Base-by-base conservation (phyloP, 371 early-diverging fungal genomes). In the Mortierella sp. region DNA sequence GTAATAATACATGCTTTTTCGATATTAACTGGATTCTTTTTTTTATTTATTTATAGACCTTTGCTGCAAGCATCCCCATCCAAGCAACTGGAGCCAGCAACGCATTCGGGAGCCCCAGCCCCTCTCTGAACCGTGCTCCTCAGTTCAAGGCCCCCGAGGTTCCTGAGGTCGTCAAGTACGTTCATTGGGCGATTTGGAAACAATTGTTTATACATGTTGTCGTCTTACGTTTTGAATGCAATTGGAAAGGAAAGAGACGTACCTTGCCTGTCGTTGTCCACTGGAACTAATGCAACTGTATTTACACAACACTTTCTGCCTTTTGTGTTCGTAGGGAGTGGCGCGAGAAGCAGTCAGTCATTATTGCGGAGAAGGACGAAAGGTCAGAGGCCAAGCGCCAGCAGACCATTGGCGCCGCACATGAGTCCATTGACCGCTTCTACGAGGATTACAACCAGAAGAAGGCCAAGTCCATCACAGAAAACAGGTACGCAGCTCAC, bases 401-500 rank as follows among this genome's bases (percentile, higher is more conserved):
- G 79, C 94, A 94, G 72, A 92, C 91, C 1, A 88, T 97, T 21
- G 88, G 91, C 10, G 87, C 91, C 56, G 98, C 98, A 4, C 94
- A 95, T 80, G 95, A 94, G 70, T 93, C 93, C 8, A 93, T 98
- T 77, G 98, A 98, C 82, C 92, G 94, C 71, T 98, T 98, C 88
- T 98, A 98, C 83, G 97, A 97, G 76, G 98, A 98, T 60, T 98
- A 98, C 85, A 97, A 97, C 80, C 95, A 95, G 82, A 97, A 95
- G 90, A 97, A 96, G 88, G 92, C 93, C 63, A 93, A 93, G 79
- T 89, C 94, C 2, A 93, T 97, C 72, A 90, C 93, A 77, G 91
- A 94, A 77, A 98, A 98, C 91, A 91, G 95, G 93, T 92, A 90
- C 75, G 49, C 44, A 24, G 12, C 63, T 60, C 32, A 18, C 32